Evolutionary conservation across 805 yeast species (phyloP), one percentile per base, ranked within the genome.

Genomic region (Pichia heedii): DNA sequence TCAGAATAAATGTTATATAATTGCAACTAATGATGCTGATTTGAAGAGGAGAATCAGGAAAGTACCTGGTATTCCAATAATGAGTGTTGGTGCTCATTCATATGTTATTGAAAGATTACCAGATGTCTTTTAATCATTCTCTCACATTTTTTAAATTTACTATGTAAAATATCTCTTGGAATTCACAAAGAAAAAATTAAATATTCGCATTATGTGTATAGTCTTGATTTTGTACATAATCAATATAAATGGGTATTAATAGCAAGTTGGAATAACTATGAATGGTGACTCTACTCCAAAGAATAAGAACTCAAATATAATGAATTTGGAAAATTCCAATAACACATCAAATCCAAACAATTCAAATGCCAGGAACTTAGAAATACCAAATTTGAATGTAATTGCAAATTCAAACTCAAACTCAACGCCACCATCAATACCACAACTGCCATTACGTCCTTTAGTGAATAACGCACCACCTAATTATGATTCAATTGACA

Each of bases 21-120:
- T 93, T 32, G 98, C 98, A 39, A 90, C 97, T 1, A 93, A 90
- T 61, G 98, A 93, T 79, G 97, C 96, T 13, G 97, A 90, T 55
- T 69, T 93, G 60, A 93, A 93, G 61, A 79, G 96, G 57, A 76
- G 98, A 63, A 76, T 93, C 27, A 77, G 98, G 67, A 93, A 93
- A 63, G 87, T 93, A 22, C 98, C 98, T 1, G 98, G 98, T 56
- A 84, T 93, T 49, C 98, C 98, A 12, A 70, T 93, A 30, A 79
- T 93, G 94, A 86, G 96, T 65, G 98, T 93, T 7, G 98, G 97
- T 30, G 84, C 84, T 2, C 95, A 87, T 61, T 70, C 88, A 1
- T 93, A 90, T 60, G 96, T 85, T 32, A 81, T 93, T 52, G 98
- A 93, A 64, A 77, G 96, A 61, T 73, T 93, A 46, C 98, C 98